Base-by-base conservation (phyloP, 2,329 filamentous ascomycete genomes). In the Ophiostoma novo-ulmi region DNA sequence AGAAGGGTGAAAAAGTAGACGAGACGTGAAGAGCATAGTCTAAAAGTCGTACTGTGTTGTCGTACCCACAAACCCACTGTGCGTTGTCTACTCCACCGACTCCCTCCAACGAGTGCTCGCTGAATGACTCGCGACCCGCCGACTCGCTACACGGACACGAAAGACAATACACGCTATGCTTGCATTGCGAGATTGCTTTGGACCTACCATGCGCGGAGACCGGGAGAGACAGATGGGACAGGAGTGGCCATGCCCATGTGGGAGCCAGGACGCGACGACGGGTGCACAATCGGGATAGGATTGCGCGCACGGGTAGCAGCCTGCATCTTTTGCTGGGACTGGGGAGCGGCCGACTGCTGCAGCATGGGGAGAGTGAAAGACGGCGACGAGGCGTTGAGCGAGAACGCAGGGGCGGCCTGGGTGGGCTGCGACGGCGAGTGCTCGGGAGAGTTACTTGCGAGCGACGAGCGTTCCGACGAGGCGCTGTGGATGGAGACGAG, bases 261-360 rank as follows among this genome's bases (percentile, higher is more conserved):
- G 71, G 94, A 97, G 75, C 88, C 91, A 2, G 70, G 95, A 6
- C 73, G 73, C 5, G 73, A 73, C 1, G 73, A 73, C 26, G 73
- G 95, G 85, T 99, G 97, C 81, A 98, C 92, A 79, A 99, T 99
- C 72, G 94, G 94, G 75, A 98, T 98, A 77, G 95, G 93, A 80
- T 97, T 98, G 81, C 93, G 92, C 71, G 91, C 88, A 75, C 95
- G 92, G 74, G 94, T 92, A 73, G 94, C 92, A 73, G 94, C 86
- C 73, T 97, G 93, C 73, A 96, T 97, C 76, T 81, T 88, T 73
- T 82, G 69, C 36, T 70, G 81, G 72, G 85, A 88, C 76, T 88
- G 90, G n/a, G 52, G 20, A 7, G 31, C 14, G 80, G 82, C 85
- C 76, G 13, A 85, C 77, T 91, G 89, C 80, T 71, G 70, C n/a